These are phyloP conservation scores for Aureobasidium leucospermi DNA, from an alignment of 2,329 filamentous ascomycete genomes.

Conservation along the genomic window DNA sequence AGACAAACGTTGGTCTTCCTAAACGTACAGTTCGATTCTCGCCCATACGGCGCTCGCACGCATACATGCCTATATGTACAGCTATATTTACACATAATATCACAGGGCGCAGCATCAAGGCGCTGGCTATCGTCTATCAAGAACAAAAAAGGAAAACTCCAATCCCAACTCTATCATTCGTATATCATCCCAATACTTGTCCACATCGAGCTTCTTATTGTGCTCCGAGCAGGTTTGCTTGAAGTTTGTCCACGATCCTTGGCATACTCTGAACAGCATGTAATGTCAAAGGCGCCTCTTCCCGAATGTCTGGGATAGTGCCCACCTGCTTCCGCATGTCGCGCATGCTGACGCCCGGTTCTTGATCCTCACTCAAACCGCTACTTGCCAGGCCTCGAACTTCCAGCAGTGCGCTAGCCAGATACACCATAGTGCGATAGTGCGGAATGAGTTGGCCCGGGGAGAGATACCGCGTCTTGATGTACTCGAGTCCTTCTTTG, in stretches of 20 bases:
- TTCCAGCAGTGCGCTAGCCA: slow-evolving; percentile 32
- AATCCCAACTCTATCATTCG: not conserved
- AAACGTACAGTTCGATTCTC: not conserved
- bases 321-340: slow-evolving; percentile 24
- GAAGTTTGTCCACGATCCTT: slow-evolving; percentile 22
- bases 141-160: not conserved
- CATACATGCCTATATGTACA: slow-evolving; percentile 9
- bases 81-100: not conserved
- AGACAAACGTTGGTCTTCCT: not conserved
- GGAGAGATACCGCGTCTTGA: slow-evolving; percentile 22
- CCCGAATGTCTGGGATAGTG: slow-evolving; percentile 24
- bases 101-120: not conserved
- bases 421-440: slow-evolving; percentile 37
- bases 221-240: not conserved
- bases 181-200: not conserved
- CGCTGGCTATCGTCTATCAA: not conserved
- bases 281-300: slow-evolving; percentile 32
- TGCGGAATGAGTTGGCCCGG: slow-evolving; percentile 29
- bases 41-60: not conserved
- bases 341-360: slow-evolving; percentile 19
- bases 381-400: slow-evolving; percentile 30
- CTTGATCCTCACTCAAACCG: slow-evolving; percentile 23
- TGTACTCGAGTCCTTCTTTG: slow-evolving; percentile 23
- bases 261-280: slow-evolving; percentile 40
- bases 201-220: not conserved